phyloP scores from a whole-genome alignment of 306 rosid genomes.

The Psophocarpus tetragonolobus region DNA sequence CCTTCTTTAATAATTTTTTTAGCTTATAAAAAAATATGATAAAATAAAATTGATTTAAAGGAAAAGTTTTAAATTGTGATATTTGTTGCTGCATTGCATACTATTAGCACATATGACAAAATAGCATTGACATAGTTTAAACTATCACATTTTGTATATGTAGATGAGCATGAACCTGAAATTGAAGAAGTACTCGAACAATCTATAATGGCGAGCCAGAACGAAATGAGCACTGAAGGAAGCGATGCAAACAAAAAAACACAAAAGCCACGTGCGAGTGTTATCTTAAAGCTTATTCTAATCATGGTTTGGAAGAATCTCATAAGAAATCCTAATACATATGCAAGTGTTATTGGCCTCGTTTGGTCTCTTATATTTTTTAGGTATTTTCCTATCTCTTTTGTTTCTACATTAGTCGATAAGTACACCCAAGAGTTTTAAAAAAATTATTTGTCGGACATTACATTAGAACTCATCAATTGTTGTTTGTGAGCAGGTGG shows the following conservation, averaged over 20 bases:
- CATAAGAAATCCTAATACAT: conserved; percentile 71
- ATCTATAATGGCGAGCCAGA: not conserved
- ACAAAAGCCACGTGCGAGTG: conserved; percentile 63
- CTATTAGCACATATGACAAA: too few species aligned
- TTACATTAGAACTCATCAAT: not conserved
- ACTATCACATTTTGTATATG: not conserved
- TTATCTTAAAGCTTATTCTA: conserved; percentile 75
- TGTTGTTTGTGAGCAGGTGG: conserved; percentile 28
- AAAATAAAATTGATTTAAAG: too few species aligned
- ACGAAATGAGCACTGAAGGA: conserved; percentile 46
- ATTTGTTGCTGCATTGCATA: too few species aligned
- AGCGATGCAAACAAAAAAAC: conserved; percentile 44
- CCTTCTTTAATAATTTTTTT: too few species aligned
- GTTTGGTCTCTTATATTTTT: conserved; percentile 73
- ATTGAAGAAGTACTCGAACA: conserved; percentile 40
- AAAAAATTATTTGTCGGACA: not conserved
- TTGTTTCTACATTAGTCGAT: not conserved
- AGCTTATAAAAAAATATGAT: too few species aligned
- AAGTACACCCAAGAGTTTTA: not conserved
- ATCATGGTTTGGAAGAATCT: conserved; percentile 82
- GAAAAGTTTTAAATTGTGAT: too few species aligned
- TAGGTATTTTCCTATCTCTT: conserved; percentile 41
- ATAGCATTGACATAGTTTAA: not conserved
- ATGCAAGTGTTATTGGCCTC: conserved; percentile 64
- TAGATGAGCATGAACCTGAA: conserved; percentile 40